Evolutionary conservation across 1,284 basidiomycete species (phyloP), one percentile per base, ranked within the genome.

Genomic region (Cronartium ribicola): DNA sequence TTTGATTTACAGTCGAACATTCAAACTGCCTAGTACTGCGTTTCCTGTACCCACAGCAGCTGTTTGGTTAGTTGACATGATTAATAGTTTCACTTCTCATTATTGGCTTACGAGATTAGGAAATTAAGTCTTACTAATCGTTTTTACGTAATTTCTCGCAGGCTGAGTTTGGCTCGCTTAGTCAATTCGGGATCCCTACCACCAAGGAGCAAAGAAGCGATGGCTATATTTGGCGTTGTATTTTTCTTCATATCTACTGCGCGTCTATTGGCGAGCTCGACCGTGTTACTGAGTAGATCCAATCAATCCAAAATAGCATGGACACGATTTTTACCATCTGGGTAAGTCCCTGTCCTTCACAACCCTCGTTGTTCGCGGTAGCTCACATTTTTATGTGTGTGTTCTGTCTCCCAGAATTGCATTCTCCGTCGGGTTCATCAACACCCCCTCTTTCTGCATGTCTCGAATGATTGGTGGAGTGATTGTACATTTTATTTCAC

Each of bases 21-120:
- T 98, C 81, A 83, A 77, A 63, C 83, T 85, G 29, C 85, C 85
- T 4, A 92, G 93, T 0, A 91, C 92, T 43, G 89, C 89, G 22
- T 98, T 97, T 81, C 91, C 92, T 3, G 94, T 94, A 0, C 94
- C 95, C 0, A 94, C 91, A 0, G 94, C 94, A 4, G 93, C 92
- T 0, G 81, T 85, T 39, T 86, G 85, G 84, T 83, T 65, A 75
- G 80, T 77, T 43, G 51, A 46, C 44, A 11, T 46, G 29, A 46
- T 46, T 3, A 11, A 11, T 46, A 46, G n/a, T 46, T 46, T 46
- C 7, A 13, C n/a, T 48, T n/a, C 46, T 13, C n/a, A 59, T 59
- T n/a, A 17, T n/a, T 29, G 1, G 2, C 17, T 59, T 4, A 10
- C 14, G 57, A 13, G 57, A 59, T 4, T 10, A 59, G 29, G 14